Base-by-base conservation (phyloP, 257 asterid genomes). In the Cordia subcordata region DNA sequence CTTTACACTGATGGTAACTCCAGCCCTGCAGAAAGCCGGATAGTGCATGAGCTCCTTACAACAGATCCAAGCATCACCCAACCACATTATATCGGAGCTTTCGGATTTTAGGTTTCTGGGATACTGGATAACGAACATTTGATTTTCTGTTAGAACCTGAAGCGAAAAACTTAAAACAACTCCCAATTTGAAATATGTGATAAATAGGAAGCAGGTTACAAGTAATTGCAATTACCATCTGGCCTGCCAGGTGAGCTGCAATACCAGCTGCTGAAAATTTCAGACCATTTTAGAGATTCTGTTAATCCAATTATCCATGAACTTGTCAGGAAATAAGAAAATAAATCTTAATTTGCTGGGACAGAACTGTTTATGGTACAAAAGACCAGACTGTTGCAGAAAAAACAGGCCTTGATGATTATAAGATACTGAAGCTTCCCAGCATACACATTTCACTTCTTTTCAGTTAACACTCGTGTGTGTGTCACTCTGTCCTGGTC, bases 31-130 rank as follows among this genome's bases (percentile, higher is more conserved):
- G 56, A 82, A 72, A 51, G 82, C 72, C 13, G 79, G 81, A 72
- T 78, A 87, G 58, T 87, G 95, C 68, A 62, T 73, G 47, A 76
- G 86, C 72, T 71, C 63, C 68, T 73, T 64, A 13, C 54, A 27
- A 39, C 96, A 82, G 67, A 56, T 59, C 73, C 68, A 72, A 64
- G 79, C 75, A 50, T 73, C 73, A 12, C 88, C 90, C 19, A 66
- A 66, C 93, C 95, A 86, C 55, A 42, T 39, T 19, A 74, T 72
- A 47, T 71, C 74, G 55, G 82, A 60, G 50, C 52, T 60, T 8
- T 55, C 57, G 9, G 63, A 53, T 49, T 53, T 65, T 32, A 16
- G n/a, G 39, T 68, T 70, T 35, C 75, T 39, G 58, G 67, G 32
- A 53, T 40, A 66, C 57, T 58, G 62, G 16, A 14, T 4, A 42